phyloP scores from a whole-genome alignment of 1,139 yeast genomes.

The Arxiozyma telluris region DNA sequence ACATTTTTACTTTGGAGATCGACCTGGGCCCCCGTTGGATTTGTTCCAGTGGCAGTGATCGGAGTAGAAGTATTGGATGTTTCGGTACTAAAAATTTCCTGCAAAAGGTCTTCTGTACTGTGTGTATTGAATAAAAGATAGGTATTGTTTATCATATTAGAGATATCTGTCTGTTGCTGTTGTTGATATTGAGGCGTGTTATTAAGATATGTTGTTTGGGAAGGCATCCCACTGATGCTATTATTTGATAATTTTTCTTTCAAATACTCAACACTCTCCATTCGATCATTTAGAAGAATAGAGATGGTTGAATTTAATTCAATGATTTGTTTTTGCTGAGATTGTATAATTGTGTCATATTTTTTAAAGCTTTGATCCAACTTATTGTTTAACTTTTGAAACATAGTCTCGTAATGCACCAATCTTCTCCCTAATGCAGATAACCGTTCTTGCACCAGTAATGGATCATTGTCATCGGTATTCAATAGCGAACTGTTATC shows the following conservation, averaged over 20 bases:
- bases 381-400: slow-evolving; percentile 25
- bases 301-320: slow-evolving; percentile 22
- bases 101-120: background rate
- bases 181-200: background rate
- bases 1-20: background rate
- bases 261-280: slow-evolving; percentile 20
- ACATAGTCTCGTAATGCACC: slow-evolving; percentile 25
- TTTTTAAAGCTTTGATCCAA: slow-evolving; percentile 28
- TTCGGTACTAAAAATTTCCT: background rate
- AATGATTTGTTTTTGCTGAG: slow-evolving; percentile 29
- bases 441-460: slow-evolving; percentile 16
- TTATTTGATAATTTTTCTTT: slow-evolving; percentile 19
- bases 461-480: slow-evolving; percentile 4
- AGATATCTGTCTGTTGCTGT: background rate
- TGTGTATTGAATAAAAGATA: background rate
- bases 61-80: background rate
- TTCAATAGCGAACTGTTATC: background rate
- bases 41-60: background rate
- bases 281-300: slow-evolving; percentile 25
- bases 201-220: background rate
- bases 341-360: slow-evolving; percentile 23
- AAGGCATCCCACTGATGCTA: background rate
- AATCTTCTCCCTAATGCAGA: slow-evolving; percentile 25
- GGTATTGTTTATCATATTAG: background rate
- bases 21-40: background rate